Base-by-base conservation (phyloP, 495 filamentous ascomycete species). In the Penicillium robsamsonii region DNA sequence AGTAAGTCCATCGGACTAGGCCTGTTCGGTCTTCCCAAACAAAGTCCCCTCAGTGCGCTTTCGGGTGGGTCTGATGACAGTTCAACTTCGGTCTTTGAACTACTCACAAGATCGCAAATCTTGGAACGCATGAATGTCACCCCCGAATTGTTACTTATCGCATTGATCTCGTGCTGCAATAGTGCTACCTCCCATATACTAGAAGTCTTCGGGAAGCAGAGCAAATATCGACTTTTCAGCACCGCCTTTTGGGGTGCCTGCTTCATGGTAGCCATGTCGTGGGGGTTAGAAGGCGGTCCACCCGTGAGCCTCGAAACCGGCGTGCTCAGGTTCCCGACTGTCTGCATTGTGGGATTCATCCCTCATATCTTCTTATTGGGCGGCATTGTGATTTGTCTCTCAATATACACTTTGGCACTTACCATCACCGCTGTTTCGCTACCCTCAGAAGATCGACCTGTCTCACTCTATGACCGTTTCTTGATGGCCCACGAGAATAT, bases 321-420 rank as follows among this genome's bases (percentile, higher is more conserved):
- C 6, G 73, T 87, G 7, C 80, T 96, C 13, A 81, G 87, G 53
- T 96, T 93, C 59, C 94, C 94, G 17, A 97, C 92, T 0, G 92
- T 97, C 31, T 96, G 89, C 69, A 90, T 97, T 45, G 85, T 98
- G 41, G 92, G 93, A 1, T 96, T 97, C 64, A 89, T 97, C 42
- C 94, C 94, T 0, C 95, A 98, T 66, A 71, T 97, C 1, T 74
- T 96, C 15, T 87, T 97, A 22, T 68, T 97, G 3, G 59, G 79
- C 3, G 95, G 93, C 0, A 96, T 96, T 35, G 46, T 83, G 15
- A 70, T 84, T 12, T 97, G 94, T 65, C 75, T 76, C 3, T 53
- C 69, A 8, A 92, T 98, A 31, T 98, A 97, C 63, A 69, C 64
- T 1, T 56, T 96, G 5, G 92, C 93, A 1, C 70, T 97, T 17